Evolutionary conservation across 2,329 filamentous ascomycete genomes (phyloP).

Genomic region (Aspergillus chevalieri): DNA sequence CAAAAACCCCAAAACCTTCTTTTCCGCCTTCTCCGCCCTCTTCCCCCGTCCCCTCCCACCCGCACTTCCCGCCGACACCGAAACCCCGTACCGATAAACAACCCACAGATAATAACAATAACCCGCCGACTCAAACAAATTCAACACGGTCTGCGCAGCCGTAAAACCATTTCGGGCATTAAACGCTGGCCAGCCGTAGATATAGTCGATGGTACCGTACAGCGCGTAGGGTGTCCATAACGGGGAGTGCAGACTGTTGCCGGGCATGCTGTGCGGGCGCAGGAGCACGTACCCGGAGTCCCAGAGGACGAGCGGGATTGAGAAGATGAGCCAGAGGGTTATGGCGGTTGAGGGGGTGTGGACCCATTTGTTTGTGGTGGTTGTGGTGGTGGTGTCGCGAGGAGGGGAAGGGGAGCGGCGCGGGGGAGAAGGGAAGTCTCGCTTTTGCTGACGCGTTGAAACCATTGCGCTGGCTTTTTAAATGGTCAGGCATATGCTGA

Average conservation of each 20-base stretch:
- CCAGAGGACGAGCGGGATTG: slow-evolving; percentile 74
- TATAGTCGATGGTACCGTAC: slow-evolving; percentile 71
- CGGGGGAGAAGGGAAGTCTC: slow-evolving; percentile 40
- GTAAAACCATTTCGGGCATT: slow-evolving; percentile 67
- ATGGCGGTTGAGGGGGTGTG: slow-evolving; percentile 56
- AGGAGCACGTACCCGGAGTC: slow-evolving; percentile 73
- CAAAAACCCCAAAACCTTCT: slow-evolving; percentile 39
- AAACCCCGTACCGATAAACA: slow-evolving; percentile 40
- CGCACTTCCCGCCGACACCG: slow-evolving; percentile 22
- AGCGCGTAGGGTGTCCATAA: slow-evolving; percentile 73
- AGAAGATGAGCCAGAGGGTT: slow-evolving; percentile 66
- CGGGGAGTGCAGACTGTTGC: slow-evolving; percentile 64
- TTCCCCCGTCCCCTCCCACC: slow-evolving; percentile 18
- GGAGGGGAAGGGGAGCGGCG: slow-evolving; percentile 19
- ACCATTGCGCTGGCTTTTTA: slow-evolving; percentile 39
- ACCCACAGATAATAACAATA: slow-evolving; percentile 59
- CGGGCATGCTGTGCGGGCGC: slow-evolving; percentile 75
- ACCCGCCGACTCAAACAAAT: slow-evolving; percentile 60
- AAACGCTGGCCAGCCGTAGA: slow-evolving; percentile 73
- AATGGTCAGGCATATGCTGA: too few relatives aligned
- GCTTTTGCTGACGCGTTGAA: slow-evolving; percentile 50
- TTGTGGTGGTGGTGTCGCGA: slow-evolving; percentile 2
- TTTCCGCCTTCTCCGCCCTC: slow-evolving; percentile 19
- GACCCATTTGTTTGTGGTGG: slow-evolving; percentile 38
- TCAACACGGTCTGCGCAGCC: slow-evolving; percentile 64